Base-by-base conservation (phyloP, 2,329 filamentous ascomycete genomes). In the Colletotrichum kahawae region DNA sequence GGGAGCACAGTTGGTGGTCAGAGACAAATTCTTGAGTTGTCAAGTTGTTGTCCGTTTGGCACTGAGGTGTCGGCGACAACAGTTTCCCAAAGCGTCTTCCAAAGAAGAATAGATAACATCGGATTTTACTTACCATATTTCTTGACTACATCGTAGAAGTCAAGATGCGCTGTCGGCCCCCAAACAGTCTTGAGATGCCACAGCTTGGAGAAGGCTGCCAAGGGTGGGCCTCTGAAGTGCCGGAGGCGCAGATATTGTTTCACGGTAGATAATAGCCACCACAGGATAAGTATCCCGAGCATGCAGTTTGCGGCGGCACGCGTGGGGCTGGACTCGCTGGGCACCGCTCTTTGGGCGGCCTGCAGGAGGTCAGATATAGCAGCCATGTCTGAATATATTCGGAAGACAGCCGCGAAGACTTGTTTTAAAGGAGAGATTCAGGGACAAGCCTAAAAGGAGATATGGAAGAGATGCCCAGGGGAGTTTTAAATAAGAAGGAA, bases 211-310 rank as follows among this genome's bases (percentile, higher is more conserved):
- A 87, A 81, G 1, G 77, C 80, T 4, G 85, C 85, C 2, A 82
- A 70, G 14, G 77, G 77, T 6, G 86, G 86, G 0, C 85, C 86
- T 7, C 82, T 82, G 66, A 87, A 81, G 71, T 86, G 82, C 14
- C 83, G 82, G 12, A 88, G 82, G 33, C 85, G 82, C 34, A 73
- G 80, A 77, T 85, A 87, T 29, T 81, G 79, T 12, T 68, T 76
- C 57, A 77, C 78, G 9, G 76, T 79, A 9, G 78, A 79, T 14
- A 76, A 18, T 2, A 69, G 16, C 51, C 63, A 31, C n/a, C 33
- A 33, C 13, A 64, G 2, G 65, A 77, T 77, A 77, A 80, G 4
- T 10, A 43, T 21, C n/a, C 63, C 54, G 16, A 67, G 7, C 10
- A 34, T 29, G 33, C 29, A 31, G 48, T 34, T 7, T 18, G 48